Evolutionary conservation across 2,329 filamentous ascomycete genomes (phyloP).

Genomic region (Apiospora marii): DNA sequence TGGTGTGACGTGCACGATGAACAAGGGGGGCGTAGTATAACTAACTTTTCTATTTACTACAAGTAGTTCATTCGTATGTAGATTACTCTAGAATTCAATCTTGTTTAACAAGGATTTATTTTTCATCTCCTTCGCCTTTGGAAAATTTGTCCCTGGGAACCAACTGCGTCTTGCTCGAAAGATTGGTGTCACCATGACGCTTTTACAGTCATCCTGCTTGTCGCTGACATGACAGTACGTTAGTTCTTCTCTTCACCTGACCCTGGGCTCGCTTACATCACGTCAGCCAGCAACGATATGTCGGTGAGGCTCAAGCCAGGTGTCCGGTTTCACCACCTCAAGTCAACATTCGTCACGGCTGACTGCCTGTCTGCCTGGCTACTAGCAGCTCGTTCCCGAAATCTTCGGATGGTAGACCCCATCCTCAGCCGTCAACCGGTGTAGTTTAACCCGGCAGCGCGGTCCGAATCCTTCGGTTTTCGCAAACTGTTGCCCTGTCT

Average conservation of each 20-base stretch:
- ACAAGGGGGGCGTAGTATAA: neutral
- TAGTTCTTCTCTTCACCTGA: neutral
- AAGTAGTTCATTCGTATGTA: neutral
- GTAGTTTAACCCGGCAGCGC: neutral
- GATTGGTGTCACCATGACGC: neutral
- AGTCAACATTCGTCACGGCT: neutral
- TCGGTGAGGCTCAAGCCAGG: conserved; percentile 9
- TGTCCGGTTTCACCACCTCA: neutral
- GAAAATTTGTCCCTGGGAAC: neutral
- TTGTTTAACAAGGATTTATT: neutral
- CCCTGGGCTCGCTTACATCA: conserved; percentile 1
- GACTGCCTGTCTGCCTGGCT: too few species aligned
- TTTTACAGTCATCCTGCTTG: neutral
- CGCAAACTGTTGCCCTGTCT: conserved; percentile 4
- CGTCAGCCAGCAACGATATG: conserved; percentile 1
- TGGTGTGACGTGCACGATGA: neutral
- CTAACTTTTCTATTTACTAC: neutral
- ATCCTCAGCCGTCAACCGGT: neutral
- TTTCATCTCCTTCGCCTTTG: neutral
- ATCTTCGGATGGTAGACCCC: neutral
- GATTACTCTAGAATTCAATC: neutral
- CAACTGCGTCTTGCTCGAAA: neutral
- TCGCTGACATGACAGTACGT: conserved; percentile 7
- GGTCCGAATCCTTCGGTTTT: neutral
- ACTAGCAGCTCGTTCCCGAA: neutral